Evolutionary conservation across 148 eudicot species (phyloP).

Genomic region (Rhododendron williamsianum): DNA sequence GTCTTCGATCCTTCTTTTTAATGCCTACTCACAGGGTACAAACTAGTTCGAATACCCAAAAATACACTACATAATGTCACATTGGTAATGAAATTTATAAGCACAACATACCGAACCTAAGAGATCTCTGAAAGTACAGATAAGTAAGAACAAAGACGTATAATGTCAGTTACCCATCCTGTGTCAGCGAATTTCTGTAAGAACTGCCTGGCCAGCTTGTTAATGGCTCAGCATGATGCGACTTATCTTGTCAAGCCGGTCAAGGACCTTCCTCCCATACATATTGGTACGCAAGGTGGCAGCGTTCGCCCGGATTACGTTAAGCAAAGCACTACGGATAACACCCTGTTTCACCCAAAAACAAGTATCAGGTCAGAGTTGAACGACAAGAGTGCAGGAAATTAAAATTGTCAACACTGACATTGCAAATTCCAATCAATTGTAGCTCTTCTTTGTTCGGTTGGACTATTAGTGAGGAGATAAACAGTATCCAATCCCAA

Average conservation of each 20-base stretch:
- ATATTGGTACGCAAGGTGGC: conserved; percentile 40
- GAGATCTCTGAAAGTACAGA: neutral
- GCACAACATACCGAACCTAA: neutral
- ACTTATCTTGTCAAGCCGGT: conserved; percentile 24
- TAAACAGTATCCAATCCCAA: neutral
- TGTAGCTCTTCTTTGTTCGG: neutral
- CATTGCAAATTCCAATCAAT: neutral
- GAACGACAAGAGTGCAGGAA: neutral
- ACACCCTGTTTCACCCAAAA: conserved; percentile 24
- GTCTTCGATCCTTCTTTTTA: neutral
- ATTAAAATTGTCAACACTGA: too few species aligned
- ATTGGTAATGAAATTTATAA: neutral
- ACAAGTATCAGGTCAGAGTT: neutral
- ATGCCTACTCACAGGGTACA: neutral
- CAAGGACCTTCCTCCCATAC: conserved; percentile 45
- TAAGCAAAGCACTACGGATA: conserved; percentile 15
- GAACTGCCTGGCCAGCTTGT: neutral
- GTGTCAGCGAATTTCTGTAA: neutral
- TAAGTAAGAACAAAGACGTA: neutral
- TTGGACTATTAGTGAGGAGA: neutral
- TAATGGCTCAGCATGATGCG: neutral
- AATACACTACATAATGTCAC: neutral
- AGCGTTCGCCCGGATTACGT: conserved; percentile 20
- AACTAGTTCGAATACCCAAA: neutral
- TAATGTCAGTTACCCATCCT: neutral